These are phyloP conservation scores for Fusarium secorum DNA, from an alignment of 2,329 filamentous ascomycete species.

Conservation along the genomic window DNA sequence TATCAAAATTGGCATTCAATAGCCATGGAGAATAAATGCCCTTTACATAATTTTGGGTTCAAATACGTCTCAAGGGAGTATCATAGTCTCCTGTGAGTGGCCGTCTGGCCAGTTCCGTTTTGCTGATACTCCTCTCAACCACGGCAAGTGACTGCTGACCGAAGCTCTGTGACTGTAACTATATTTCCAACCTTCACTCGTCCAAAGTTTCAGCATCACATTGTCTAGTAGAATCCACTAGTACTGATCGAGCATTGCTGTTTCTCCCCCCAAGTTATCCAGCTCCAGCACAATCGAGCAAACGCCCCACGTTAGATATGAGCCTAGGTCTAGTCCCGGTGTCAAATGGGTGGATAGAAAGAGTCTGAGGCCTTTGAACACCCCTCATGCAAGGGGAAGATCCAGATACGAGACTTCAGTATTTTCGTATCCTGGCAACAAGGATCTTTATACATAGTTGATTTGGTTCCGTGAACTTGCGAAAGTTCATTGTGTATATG, in stretches of 20 bases:
- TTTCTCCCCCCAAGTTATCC: too few species aligned
- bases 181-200: background rate
- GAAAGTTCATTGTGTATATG: background rate
- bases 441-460: background rate
- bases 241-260: background rate
- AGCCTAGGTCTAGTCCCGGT: background rate
- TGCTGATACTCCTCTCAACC: background rate
- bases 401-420: background rate
- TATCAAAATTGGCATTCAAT: background rate
- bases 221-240: background rate
- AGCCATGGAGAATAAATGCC: background rate
- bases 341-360: background rate
- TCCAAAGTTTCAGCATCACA: background rate
- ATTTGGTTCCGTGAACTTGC: background rate
- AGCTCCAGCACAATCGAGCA: background rate
- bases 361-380: background rate
- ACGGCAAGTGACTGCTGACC: too few species aligned
- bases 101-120: background rate
- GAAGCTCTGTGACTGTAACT: background rate
- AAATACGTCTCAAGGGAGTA: background rate
- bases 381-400: conserved; percentile 17
- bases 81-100: background rate
- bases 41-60: background rate
- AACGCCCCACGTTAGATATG: background rate
- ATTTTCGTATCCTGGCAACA: background rate